Evolutionary conservation across 2,329 filamentous ascomycete genomes (phyloP).

Genomic region (Colletotrichum tamarilloi): DNA sequence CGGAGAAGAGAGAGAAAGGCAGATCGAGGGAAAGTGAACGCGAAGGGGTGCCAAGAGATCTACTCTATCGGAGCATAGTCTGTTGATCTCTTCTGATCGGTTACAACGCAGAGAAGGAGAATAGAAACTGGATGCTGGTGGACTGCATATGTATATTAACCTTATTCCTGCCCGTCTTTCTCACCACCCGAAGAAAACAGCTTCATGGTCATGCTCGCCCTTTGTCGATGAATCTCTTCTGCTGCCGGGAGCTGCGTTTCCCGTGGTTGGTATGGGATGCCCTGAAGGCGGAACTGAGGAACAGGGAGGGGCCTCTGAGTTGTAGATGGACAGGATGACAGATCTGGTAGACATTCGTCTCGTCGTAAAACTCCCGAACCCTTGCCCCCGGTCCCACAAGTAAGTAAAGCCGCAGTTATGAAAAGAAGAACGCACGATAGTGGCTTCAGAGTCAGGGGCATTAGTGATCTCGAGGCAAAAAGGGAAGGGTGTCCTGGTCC

Average conservation of each 20-base stretch:
- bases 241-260: conserved; percentile 23
- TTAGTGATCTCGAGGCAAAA: background rate
- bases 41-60: conserved; percentile 14
- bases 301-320: background rate
- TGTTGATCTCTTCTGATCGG: conserved; percentile 13
- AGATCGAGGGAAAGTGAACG: background rate
- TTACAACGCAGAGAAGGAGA: background rate
- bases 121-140: background rate
- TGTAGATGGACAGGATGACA: background rate
- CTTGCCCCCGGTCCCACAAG: background rate
- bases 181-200: background rate
- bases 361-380: background rate
- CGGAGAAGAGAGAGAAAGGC: background rate
- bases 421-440: background rate
- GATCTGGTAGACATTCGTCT: background rate
- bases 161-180: background rate
- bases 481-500: background rate
- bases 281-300: background rate
- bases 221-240: conserved; percentile 33
- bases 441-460: background rate
- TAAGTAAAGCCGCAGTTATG: background rate
- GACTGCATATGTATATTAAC: conserved; percentile 6
- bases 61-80: conserved; percentile 4
- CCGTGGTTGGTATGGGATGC: conserved; percentile 1
- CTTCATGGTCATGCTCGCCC: background rate